phyloP scores from a whole-genome alignment of 495 filamentous ascomycete genomes.

The Evernia prunastri region DNA sequence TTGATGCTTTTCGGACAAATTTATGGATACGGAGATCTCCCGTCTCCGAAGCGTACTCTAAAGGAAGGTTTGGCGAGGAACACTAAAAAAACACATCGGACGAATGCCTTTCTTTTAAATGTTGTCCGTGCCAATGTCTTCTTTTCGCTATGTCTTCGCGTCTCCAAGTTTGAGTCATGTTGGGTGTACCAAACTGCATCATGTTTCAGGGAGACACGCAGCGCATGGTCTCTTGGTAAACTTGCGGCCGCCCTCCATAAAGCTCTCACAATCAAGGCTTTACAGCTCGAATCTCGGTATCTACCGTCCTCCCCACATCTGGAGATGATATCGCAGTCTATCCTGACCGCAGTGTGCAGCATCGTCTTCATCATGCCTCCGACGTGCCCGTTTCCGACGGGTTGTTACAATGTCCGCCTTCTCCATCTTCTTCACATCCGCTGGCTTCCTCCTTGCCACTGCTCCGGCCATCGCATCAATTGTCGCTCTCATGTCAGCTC shows the following conservation, averaged over 20 bases:
- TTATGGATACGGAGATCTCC: too few species aligned
- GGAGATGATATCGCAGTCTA: background rate
- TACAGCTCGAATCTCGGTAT: constrained; percentile 12
- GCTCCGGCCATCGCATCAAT: constrained; percentile 23
- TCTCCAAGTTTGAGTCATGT: background rate
- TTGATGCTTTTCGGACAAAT: too few species aligned
- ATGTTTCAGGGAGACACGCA: background rate
- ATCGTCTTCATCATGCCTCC: constrained; percentile 13
- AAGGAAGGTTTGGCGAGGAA: too few species aligned
- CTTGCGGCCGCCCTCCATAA: background rate
- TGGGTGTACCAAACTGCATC: background rate
- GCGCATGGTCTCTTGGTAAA: background rate
- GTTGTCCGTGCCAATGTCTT: background rate
- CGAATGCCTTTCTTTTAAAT: too few species aligned
- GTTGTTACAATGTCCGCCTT: constrained; percentile 22
- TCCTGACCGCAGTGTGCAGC: constrained; percentile 13
- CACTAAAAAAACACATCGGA: too few species aligned
- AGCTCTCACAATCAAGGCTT: constrained; percentile 12
- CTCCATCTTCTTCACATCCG: constrained; percentile 25
- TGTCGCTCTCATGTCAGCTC: constrained; percentile 26
- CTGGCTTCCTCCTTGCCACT: constrained; percentile 26
- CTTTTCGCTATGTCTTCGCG: background rate
- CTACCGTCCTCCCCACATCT: background rate
- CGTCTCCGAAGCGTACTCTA: too few species aligned
- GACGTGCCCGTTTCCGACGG: constrained; percentile 23